Conservation (phyloP, 345 rosid genomes). For the Lumnitzera racemosa region DNA sequence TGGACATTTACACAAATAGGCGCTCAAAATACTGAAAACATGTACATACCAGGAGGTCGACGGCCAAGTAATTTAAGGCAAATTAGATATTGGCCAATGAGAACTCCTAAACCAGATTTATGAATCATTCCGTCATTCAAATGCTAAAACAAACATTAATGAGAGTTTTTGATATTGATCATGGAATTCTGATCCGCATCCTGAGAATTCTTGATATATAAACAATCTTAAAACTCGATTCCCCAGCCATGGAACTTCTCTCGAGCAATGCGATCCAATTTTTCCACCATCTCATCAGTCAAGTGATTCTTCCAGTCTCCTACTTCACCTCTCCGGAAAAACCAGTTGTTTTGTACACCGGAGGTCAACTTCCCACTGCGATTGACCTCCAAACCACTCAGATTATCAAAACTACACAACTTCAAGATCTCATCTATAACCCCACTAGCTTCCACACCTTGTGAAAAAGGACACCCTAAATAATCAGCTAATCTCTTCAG, state of each 20-base stretch:
- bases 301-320: constrained; percentile 38
- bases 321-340: constrained; percentile 26
- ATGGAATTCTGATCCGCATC: too few species aligned
- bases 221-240: constrained; percentile 8
- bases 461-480: constrained; percentile 7
- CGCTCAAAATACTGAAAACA: too few species aligned
- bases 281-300: constrained; percentile 24
- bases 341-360: constrained; percentile 3
- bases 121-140: too few species aligned
- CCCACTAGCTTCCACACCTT: constrained; percentile 1
- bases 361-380: constrained; percentile 2
- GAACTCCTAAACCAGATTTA: too few species aligned
- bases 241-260: constrained; percentile 17
- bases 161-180: too few species aligned
- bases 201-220: too few species aligned
- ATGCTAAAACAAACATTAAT: too few species aligned
- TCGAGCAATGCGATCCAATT: constrained; percentile 18
- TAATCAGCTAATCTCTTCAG: constrained; percentile 7
- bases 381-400: constrained; percentile 13
- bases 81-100: too few species aligned
- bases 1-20: too few species aligned
- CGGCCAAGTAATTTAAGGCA: too few species aligned
- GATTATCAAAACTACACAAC: constrained; percentile 12
- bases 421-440: background rate
- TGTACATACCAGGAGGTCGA: constrained; percentile 15